Percentiles rank a stretch among this genome's conserved stretches.
phyloP scores from a whole-genome alignment of 306 rosid species.

The Trichosanthes truncata region DNA sequence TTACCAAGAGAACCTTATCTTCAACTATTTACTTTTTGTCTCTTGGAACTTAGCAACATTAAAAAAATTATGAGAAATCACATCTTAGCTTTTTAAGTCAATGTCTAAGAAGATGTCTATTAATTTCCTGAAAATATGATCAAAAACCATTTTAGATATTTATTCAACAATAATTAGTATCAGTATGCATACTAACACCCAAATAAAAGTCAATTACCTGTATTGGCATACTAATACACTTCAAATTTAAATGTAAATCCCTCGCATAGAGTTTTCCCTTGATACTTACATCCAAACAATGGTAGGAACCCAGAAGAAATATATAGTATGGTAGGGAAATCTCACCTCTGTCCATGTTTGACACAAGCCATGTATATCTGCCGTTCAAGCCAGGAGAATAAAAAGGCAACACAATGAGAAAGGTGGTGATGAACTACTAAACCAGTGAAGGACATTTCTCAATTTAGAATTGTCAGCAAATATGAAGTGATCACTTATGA shows the following conservation, averaged over 20 bases:
- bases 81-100: not conserved
- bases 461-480: not conserved
- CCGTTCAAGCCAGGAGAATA: conserved; percentile 14
- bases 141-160: not conserved
- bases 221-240: not conserved
- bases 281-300: not conserved
- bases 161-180: not conserved
- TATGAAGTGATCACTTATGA: not conserved
- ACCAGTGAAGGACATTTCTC: not conserved
- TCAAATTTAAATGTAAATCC: not conserved
- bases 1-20: not conserved
- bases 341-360: conserved; percentile 66
- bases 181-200: not conserved
- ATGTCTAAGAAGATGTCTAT: not conserved
- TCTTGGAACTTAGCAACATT: not conserved
- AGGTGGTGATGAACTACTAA: not conserved
- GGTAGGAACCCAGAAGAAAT: not conserved
- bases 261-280: not conserved
- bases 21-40: not conserved
- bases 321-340: not conserved
- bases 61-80: not conserved
- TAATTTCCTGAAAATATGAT: not conserved
- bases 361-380: conserved; percentile 96
- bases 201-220: not conserved
- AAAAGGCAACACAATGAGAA: not conserved